Evolutionary conservation across 2,329 filamentous ascomycete species (phyloP), one percentile per base, ranked within the genome.

Genomic region (Stylonectria norvegica): DNA sequence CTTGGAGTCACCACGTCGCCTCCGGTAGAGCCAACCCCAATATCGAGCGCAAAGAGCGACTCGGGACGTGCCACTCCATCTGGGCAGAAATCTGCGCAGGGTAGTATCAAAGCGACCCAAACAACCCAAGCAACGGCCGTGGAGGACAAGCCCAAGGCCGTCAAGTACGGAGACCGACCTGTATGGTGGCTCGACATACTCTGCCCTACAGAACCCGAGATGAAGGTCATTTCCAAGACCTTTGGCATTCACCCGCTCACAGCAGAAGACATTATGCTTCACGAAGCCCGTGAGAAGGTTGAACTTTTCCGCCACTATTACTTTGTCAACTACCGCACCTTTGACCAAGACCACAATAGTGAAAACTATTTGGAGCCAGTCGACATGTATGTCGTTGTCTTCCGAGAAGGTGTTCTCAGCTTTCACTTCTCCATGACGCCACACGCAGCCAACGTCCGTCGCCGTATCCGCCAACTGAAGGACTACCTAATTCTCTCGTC

Each of bases 361-460:
- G 87, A 93, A 42, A 83, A 94, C 59, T 95, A 94, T 61, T 76
- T 98, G 32, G 89, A 97, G 55, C 91, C 93, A 1, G 86, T 98
- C 58, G 95, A 97, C 65, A 89, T 98, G 78, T 98, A 97, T 58
- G 86, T 96, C 23, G 85, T 97, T 7, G 93, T 98, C 8, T 98
- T 98, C 71, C 81, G 90, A 10, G 89, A 97, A 62, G 93, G 93
- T 17, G 86, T 98, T 7, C 78, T 98, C 48, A 95, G 86, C 57
- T 98, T 98, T 69, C 93, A 98, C 64, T 96, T 95, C 66, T 90
- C 86, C n/a, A 83, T 91, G 67, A 95, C 88, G 5, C 93, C 93
- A 8, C 93, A 98, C 64, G 87, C 91, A 3, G 91, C 93, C 59
- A 98, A 98, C 54, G 93, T 98, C 17, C 87, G 93, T 16, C 81